These are phyloP conservation scores for Aureobasidium sp. DNA, from an alignment of 2,329 filamentous ascomycete species.

Conservation along the genomic window DNA sequence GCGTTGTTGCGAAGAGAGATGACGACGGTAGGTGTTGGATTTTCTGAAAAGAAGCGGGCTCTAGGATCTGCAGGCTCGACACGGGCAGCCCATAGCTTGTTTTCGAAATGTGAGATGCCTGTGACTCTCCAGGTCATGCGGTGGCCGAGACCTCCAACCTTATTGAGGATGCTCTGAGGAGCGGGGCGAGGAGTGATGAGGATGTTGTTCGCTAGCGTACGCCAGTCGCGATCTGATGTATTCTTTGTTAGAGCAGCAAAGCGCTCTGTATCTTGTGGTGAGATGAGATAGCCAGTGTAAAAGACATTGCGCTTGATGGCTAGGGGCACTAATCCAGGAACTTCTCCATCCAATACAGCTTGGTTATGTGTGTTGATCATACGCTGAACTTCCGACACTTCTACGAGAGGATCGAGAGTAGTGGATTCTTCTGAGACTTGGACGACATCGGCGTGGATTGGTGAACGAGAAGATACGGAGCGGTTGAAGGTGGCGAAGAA, in stretches of 20 bases:
- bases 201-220: constrained; percentile 80
- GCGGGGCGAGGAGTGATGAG: constrained; percentile 77
- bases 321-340: constrained; percentile 45
- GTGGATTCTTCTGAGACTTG: constrained; percentile 73
- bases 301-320: constrained; percentile 67
- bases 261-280: constrained; percentile 60
- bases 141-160: constrained; percentile 78
- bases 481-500: constrained; percentile 76
- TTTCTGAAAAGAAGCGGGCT: constrained; percentile 69
- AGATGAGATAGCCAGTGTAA: constrained; percentile 87
- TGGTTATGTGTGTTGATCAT: constrained; percentile 84
- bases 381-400: constrained; percentile 77
- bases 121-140: constrained; percentile 80
- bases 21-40: constrained; percentile 69
- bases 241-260: constrained; percentile 65
- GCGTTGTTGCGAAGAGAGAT: constrained; percentile 70
- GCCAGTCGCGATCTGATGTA: constrained; percentile 50
- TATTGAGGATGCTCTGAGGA: constrained; percentile 64
- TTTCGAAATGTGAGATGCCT: constrained; percentile 65
- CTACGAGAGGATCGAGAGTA: constrained; percentile 66
- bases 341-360: constrained; percentile 42
- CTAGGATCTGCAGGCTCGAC: constrained; percentile 64
- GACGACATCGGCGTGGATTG: constrained; percentile 72
- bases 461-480: constrained; percentile 43
- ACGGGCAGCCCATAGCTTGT: constrained; percentile 79